Percentiles rank a stretch among this genome's conserved stretches.
Conservation (phyloP, 805 yeast species). For the Millerago galiae region DNA sequence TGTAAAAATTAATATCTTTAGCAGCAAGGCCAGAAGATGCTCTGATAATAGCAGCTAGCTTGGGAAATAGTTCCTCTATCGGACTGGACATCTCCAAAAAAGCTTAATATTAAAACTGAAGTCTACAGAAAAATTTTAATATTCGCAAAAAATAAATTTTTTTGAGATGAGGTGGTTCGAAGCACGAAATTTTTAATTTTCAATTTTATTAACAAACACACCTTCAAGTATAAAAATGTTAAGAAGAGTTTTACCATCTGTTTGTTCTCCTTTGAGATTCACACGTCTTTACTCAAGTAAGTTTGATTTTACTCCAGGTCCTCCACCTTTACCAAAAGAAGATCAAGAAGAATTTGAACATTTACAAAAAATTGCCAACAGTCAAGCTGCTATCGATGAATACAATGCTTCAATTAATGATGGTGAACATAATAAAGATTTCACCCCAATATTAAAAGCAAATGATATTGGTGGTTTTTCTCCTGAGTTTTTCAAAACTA, state of each 20-base stretch:
- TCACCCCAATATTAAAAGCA: slow-evolving; percentile 31
- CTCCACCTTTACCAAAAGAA: slow-evolving; percentile 71
- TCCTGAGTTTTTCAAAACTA: slow-evolving; percentile 65
- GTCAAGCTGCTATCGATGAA: slow-evolving; percentile 73
- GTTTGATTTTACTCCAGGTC: slow-evolving; percentile 30
- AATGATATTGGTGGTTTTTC: slow-evolving; percentile 58
- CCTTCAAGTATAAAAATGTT: slow-evolving; percentile 2
- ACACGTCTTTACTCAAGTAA: slow-evolving; percentile 18
- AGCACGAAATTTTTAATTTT: not conserved
- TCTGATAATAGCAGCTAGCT: slow-evolving; percentile 52
- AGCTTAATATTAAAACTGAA: not conserved
- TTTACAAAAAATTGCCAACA: slow-evolving; percentile 71
- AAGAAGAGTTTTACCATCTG: slow-evolving; percentile 3
- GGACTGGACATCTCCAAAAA: slow-evolving; percentile 2
- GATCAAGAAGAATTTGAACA: slow-evolving; percentile 90
- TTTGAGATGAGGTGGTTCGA: slow-evolving; percentile 1
- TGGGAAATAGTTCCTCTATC: slow-evolving; percentile 28
- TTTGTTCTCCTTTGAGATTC: not conserved
- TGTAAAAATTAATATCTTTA: slow-evolving; percentile 74
- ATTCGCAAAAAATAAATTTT: not conserved
- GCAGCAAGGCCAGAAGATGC: slow-evolving; percentile 65
- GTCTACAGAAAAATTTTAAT: not conserved
- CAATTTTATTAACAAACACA: not conserved
- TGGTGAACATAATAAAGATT: slow-evolving; percentile 26
- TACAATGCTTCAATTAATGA: slow-evolving; percentile 42